Evolutionary conservation across 2,329 filamentous ascomycete species (phyloP), one percentile per base, ranked within the genome.

Genomic region (Ilyonectria robusta): DNA sequence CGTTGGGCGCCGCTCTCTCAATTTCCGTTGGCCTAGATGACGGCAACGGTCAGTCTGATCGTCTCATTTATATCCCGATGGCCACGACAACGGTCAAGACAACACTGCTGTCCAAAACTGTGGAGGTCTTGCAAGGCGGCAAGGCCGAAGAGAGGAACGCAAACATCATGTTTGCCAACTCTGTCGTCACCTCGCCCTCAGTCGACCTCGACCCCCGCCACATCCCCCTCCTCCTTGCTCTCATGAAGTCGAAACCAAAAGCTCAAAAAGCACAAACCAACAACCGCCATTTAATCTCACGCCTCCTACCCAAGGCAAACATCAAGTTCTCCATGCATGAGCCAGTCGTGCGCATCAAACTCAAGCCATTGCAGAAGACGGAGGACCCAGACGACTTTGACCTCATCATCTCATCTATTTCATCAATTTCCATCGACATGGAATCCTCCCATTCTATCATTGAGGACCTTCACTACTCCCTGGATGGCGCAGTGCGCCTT

Each of bases 311-410:
- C 1, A 98, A 98, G 82, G 93, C 95, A 1, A 97, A 89, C 75
- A 92, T 98, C 80, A 99, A 98, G 77, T 91, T 98, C 46, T 98
- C 96, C 0, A 93, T 99, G 81, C 96, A 99, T 76, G 96, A 99
- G 78, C 96, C 96, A 1, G 97, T 99, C 17, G 80, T 98, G 69
- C 91, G 97, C 73, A 95, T 99, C 70, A 91, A 95, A 8, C 84
- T 99, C 5, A 95, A 95, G 6, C 91, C 95, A 0, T 89, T 96
- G 69, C 89, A 92, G 67, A 86, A 87, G 61, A 84, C 83, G 2
- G 83, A 86, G 46, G 88, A 91, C 29, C 86, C 90, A 0, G 93
- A 94, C 67, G 95, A 98, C 71, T 98, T 96, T 72, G 96, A 99
- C 77, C 87, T 99, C 33, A 92, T 99, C 50, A 97, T 99, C 54